Evolutionary conservation across 1,284 basidiomycete genomes (phyloP).

Genomic region (Rhodotorula sp.): DNA sequence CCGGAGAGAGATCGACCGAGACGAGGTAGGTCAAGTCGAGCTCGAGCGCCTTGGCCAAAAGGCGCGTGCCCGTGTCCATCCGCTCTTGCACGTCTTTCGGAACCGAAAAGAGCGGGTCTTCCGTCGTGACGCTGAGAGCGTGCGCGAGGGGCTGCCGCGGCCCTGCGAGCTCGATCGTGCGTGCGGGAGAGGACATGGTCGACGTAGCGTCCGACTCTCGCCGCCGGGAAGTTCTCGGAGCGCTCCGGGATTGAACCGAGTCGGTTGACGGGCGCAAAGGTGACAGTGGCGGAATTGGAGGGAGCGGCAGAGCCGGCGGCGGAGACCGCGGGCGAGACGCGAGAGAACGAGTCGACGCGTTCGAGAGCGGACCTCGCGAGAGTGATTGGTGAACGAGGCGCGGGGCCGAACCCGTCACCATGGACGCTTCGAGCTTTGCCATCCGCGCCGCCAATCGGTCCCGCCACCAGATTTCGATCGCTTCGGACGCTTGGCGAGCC

Average conservation of each 20-base stretch:
- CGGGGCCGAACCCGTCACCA: conserved; percentile 4
- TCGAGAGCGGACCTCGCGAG: neutral
- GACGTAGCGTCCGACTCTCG: neutral
- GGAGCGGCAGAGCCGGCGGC: conserved; percentile 5
- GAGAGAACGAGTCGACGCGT: neutral
- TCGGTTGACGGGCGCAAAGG: neutral
- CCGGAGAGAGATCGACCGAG: conserved; percentile 35
- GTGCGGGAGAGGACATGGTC: conserved; percentile 22
- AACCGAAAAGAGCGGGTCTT: conserved; percentile 34
- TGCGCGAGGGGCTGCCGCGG: conserved; percentile 17
- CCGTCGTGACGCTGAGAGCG: conserved; percentile 32
- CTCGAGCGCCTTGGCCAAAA: conserved; percentile 40
- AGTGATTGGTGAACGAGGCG: neutral
- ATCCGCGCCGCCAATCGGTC: conserved; percentile 28
- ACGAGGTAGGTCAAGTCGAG: conserved; percentile 44
- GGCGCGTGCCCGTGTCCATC: conserved; percentile 42
- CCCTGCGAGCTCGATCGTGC: conserved; percentile 4
- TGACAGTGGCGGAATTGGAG: neutral
- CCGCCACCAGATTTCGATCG: conserved; percentile 33
- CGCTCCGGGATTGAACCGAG: neutral
- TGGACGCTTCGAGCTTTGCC: conserved; percentile 18
- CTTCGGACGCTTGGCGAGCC: conserved; percentile 24
- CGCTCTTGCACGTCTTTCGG: conserved; percentile 41
- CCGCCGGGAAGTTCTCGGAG: neutral
- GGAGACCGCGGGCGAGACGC: neutral